phyloP scores from a whole-genome alignment of 257 asterid genomes.

The Nicotiana attenuata region DNA sequence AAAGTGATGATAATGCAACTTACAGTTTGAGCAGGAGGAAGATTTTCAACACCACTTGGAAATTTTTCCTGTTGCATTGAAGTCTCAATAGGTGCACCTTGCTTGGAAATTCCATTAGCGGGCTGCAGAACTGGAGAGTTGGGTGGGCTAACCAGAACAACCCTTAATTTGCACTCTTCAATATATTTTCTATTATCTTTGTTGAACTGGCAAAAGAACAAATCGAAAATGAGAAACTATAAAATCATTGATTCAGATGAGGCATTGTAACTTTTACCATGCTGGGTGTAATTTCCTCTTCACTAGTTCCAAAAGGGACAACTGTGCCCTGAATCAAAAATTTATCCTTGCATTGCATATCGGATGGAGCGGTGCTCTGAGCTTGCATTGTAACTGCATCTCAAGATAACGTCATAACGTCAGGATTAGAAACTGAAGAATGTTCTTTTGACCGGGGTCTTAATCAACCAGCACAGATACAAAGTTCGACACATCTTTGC shows the following conservation, averaged over 20 bases:
- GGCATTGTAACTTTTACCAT: conserved; percentile 45
- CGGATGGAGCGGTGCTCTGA: conserved; percentile 55
- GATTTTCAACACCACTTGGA: conserved; percentile 44
- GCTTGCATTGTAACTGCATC: conserved; percentile 85
- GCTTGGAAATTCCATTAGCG: conserved; percentile 38
- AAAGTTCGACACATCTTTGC: not conserved
- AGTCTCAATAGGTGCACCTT: conserved; percentile 37
- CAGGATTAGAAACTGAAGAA: conserved; percentile 16
- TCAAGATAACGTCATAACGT: conserved; percentile 1
- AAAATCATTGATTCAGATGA: not conserved
- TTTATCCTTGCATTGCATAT: conserved; percentile 79
- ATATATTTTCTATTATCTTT: conserved; percentile 50
- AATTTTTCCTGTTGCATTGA: conserved; percentile 29
- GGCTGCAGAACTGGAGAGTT: conserved; percentile 45
- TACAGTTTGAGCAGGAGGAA: conserved; percentile 43
- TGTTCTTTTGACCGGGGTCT: not conserved
- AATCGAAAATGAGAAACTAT: conserved; percentile 18
- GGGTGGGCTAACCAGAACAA: conserved; percentile 48
- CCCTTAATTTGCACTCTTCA: conserved; percentile 82
- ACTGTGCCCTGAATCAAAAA: conserved; percentile 75
- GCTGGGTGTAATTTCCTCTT: conserved; percentile 61
- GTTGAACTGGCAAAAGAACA: conserved; percentile 43
- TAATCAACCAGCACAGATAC: not conserved
- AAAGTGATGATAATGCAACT: conserved; percentile 14
- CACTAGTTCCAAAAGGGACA: conserved; percentile 65